Base-by-base conservation (phyloP, 2,329 filamentous ascomycete species). In the Volutella citrinella region DNA sequence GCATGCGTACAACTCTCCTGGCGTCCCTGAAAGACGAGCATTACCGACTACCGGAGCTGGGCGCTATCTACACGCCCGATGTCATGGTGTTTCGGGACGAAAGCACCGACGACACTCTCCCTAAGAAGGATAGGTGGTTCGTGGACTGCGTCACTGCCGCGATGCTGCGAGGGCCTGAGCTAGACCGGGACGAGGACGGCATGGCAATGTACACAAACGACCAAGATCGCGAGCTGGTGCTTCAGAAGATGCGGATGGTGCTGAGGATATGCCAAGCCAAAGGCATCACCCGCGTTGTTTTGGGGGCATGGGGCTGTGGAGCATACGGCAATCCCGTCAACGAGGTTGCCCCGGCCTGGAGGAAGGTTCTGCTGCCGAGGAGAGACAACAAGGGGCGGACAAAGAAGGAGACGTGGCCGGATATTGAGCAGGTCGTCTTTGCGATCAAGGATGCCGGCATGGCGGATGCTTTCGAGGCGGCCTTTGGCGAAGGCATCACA, bases 251-350 rank as follows among this genome's bases (percentile, higher is more conserved):
- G 69, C 64, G 65, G 17, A 67, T 65, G 6, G 76, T 81, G 3
- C 49, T 83, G 54, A 64, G 76, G 3, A 69, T 82, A 5, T 63
- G 67, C 4, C 54, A 63, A 8, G 49, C 58, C 2, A 69, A 67
- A 37, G 69, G 71, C 0, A 63, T 64, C 5, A 63, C 58, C 22
- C 69, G 61, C 35, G 46, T 82, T 1, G 72, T 84, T 0, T 60
- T 83, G 0, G 80, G 80, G 0, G 78, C 79, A 0, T 82, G 78
- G 77, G 80, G 80, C 0, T 82, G 78, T 40, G 79, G 79, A 4
- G 76, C 76, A 0, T 78, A 80, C 37, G 77, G 76, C 0, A 82
- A 83, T 42, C 80, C 79, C 0, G 69, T 79, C 0, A 59, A 59
- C 3, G 76, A 82, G 53, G 60, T 83, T 19, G 78, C 78, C 11